Base-by-base conservation (phyloP, 352 stramenopile genomes). In the Phytophthora europaea region DNA sequence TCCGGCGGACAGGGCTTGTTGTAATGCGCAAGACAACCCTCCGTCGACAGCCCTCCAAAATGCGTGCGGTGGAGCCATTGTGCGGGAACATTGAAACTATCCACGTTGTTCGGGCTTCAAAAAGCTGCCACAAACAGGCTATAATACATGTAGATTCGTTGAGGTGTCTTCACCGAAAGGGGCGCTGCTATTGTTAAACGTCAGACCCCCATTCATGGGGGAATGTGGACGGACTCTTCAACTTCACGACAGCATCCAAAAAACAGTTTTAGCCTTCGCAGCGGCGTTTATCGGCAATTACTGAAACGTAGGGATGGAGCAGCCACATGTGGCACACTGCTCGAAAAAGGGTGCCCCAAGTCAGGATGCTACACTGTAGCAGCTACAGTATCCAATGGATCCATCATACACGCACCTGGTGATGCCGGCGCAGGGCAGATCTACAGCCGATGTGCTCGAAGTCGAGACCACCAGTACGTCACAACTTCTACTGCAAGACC, bases 81-180 rank as follows among this genome's bases (percentile, higher is more conserved):
- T 51, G 38, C 38, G 38, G 38, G 3, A 51, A 26, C n/a, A 51
- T 13, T 16, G 40, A 51, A 15, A 22, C 8, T 34, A 40, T 38
- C 12, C 23, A 26, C 26, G 50, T 53, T 61, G 34, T 61, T 67
- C 38, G 40, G 16, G 22, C 45, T 71, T 71, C 55, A 71, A 71
- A 13, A 34, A 52, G 36, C 59, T 51, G 26, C 48, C 51, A 12
- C 38, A 13, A 45, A 45, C 38, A 16, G 4, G 20, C 47, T 45
- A 38, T n/a, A n/a, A n/a, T n/a, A n/a, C n/a, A n/a, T n/a, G n/a
- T n/a, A n/a, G 13, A 65, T 43, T 59, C 28, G 40, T 70, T 70
- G 63, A 70, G 63, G 20, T 57, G 56, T 36, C 23, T 59, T 13
- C 64, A 65, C 64, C 55, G 36, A 45, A 45, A 51, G 43, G 16